A percentile compares a stretch with the other conserved stretches of the same genome.
phyloP scores from a whole-genome alignment of 345 rosid genomes.

The Nasturtium officinale region DNA sequence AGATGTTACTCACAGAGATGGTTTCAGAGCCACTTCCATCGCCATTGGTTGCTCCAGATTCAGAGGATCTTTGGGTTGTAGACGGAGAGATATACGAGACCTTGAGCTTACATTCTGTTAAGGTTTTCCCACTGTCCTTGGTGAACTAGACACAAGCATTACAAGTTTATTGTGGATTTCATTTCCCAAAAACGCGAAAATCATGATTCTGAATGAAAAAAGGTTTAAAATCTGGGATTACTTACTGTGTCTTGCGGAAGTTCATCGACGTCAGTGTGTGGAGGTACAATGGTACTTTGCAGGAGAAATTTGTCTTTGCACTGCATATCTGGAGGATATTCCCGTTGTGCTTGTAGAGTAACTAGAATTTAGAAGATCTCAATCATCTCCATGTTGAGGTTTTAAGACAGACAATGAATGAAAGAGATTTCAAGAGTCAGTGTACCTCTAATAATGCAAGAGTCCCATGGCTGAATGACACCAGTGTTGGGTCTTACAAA shows the following conservation, averaged over 20 bases:
- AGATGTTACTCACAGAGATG: constrained; percentile 60
- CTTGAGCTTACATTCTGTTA: constrained; percentile 86
- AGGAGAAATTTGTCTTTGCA: constrained; percentile 98
- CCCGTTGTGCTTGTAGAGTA: constrained; percentile 88
- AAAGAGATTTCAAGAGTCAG: neutral
- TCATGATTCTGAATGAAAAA: neutral
- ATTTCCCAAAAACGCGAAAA: neutral
- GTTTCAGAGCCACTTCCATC: constrained; percentile 56
- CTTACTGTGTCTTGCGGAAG: constrained; percentile 85
- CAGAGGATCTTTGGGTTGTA: constrained; percentile 56
- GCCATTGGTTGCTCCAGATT: constrained; percentile 53
- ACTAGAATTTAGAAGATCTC: constrained; percentile 47
- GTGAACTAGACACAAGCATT: constrained; percentile 57
- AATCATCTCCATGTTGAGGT: neutral
- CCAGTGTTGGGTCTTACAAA: constrained; percentile 95
- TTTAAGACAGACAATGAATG: neutral
- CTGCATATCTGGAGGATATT: constrained; percentile 82
- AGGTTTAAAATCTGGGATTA: neutral
- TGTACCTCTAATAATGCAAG: constrained; percentile 71
- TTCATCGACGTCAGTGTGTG: constrained; percentile 80
- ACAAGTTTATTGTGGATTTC: neutral
- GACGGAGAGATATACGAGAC: constrained; percentile 65
- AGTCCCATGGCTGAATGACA: constrained; percentile 80
- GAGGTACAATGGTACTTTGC: constrained; percentile 78
- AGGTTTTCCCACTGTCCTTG: constrained; percentile 66